These are phyloP conservation scores for Talaromyces piceae DNA, from an alignment of 2,329 filamentous ascomycete genomes.

Conservation along the genomic window DNA sequence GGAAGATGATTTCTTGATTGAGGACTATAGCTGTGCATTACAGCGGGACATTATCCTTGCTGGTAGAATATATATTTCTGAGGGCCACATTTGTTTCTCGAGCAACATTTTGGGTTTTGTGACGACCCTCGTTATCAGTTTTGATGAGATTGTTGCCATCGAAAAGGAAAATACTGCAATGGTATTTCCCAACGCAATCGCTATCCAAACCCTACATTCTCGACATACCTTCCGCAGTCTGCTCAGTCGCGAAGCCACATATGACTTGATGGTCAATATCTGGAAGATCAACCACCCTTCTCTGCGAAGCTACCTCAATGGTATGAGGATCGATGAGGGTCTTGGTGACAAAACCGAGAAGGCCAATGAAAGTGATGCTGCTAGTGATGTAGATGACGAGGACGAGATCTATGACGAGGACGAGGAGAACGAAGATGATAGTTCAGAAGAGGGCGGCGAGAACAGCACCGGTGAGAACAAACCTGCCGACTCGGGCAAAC, in stretches of 20 bases:
- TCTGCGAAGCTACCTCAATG: conserved; percentile 83
- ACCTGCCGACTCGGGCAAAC: conserved; percentile 39
- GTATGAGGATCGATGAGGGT: conserved; percentile 72
- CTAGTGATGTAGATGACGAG: conserved; percentile 67
- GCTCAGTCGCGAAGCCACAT: conserved; percentile 87
- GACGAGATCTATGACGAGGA: conserved; percentile 52
- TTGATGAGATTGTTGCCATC: conserved; percentile 93
- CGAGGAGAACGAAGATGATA: conserved; percentile 51
- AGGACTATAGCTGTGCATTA: conserved; percentile 94
- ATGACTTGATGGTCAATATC: conserved; percentile 93
- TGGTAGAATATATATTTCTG: conserved; percentile 88
- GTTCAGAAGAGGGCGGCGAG: conserved; percentile 49
- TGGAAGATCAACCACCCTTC: conserved; percentile 97
- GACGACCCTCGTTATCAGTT: conserved; percentile 94
- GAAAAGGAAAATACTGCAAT: conserved; percentile 95
- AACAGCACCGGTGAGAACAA: conserved; percentile 51
- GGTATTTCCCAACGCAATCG: conserved; percentile 93
- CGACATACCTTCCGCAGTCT: conserved; percentile 95
- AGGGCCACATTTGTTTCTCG: conserved; percentile 96
- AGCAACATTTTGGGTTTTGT: conserved; percentile 99
- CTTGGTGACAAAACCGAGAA: conserved; percentile 88
- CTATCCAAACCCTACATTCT: conserved; percentile 91
- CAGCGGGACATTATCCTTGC: conserved; percentile 94
- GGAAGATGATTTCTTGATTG: conserved; percentile 95
- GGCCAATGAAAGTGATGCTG: conserved; percentile 60